Evolutionary conservation across 2,329 filamentous ascomycete genomes (phyloP).

Genomic region (Monilinia aucupariae): DNA sequence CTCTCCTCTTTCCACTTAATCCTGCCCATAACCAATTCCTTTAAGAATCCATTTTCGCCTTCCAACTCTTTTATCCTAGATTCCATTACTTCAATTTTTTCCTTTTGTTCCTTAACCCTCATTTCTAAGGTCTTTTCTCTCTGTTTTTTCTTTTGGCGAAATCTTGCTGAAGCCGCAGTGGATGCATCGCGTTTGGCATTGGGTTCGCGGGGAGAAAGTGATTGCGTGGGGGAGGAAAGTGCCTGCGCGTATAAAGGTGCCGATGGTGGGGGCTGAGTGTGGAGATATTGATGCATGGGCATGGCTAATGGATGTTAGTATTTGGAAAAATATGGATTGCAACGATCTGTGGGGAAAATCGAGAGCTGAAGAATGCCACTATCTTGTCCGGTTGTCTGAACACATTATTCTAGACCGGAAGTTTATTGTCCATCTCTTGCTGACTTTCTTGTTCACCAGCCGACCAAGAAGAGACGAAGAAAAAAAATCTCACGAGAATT

Average conservation of each 20-base stretch:
- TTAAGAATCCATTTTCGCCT: slow-evolving; percentile 75
- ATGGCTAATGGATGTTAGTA: slow-evolving; percentile 7
- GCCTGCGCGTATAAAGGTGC: neutral
- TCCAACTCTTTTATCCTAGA: slow-evolving; percentile 66
- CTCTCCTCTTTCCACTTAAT: slow-evolving; percentile 33
- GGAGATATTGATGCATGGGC: slow-evolving; percentile 9
- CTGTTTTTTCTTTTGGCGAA: slow-evolving; percentile 93
- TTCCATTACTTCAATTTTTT: slow-evolving; percentile 69
- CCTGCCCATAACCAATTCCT: slow-evolving; percentile 69
- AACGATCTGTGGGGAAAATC: neutral
- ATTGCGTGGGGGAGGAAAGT: slow-evolving; percentile 9
- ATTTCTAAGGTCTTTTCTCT: slow-evolving; percentile 78
- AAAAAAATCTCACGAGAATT: neutral
- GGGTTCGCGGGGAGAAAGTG: slow-evolving; percentile 14
- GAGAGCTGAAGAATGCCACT: neutral
- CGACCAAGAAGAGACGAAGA: neutral
- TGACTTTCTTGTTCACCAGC: neutral
- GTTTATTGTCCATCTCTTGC: neutral
- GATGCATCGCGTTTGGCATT: slow-evolving; percentile 69
- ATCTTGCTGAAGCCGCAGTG: slow-evolving; percentile 80
- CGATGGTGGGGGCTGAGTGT: slow-evolving; percentile 1
- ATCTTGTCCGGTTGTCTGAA: neutral
- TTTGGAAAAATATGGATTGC: neutral
- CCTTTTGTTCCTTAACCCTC: slow-evolving; percentile 72
- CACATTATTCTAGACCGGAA: neutral